Evolutionary conservation across 1,284 basidiomycete genomes (phyloP).

Genomic region (Trichosporon asahii): DNA sequence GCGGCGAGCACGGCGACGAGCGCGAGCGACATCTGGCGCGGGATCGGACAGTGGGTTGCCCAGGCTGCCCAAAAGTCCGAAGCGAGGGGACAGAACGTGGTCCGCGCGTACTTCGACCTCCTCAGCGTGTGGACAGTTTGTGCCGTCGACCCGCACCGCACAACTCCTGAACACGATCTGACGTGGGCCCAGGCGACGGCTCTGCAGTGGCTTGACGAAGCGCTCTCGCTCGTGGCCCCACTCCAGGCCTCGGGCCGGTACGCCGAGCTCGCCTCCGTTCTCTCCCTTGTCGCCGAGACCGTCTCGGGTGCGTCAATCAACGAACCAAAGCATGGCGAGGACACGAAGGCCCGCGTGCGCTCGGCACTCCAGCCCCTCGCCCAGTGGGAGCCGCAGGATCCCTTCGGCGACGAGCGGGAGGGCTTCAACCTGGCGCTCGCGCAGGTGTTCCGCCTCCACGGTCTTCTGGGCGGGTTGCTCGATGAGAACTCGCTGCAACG

Average conservation of each 20-base stretch:
- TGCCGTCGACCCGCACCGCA: constrained; percentile 81
- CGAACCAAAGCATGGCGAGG: constrained; percentile 62
- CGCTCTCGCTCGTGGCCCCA: constrained; percentile 43
- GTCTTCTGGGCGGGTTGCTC: constrained; percentile 12
- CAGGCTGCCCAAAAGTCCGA: background rate
- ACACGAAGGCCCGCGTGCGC: constrained; percentile 52
- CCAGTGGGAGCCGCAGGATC: constrained; percentile 13
- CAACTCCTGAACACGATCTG: constrained; percentile 79
- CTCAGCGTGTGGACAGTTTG: constrained; percentile 73
- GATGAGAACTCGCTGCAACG: constrained; percentile 14
- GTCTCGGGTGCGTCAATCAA: constrained; percentile 72
- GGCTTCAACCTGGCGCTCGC: constrained; percentile 15
- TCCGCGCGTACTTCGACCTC: constrained; percentile 53
- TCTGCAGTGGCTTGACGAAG: constrained; percentile 69
- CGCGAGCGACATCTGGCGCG: constrained; percentile 41
- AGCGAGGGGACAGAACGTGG: constrained; percentile 49
- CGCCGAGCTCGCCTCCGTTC: constrained; percentile 50
- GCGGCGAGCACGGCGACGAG: constrained; percentile 54
- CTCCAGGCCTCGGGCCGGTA: constrained; percentile 40
- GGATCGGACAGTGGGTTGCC: constrained; percentile 33
- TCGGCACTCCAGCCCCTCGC: constrained; percentile 15
- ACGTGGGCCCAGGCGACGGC: constrained; percentile 79
- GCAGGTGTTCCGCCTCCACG: constrained; percentile 23
- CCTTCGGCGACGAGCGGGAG: background rate
- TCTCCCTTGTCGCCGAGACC: constrained; percentile 57